Conservation (phyloP, 495 filamentous ascomycete species). For the Chaetomium cochliodes region DNA sequence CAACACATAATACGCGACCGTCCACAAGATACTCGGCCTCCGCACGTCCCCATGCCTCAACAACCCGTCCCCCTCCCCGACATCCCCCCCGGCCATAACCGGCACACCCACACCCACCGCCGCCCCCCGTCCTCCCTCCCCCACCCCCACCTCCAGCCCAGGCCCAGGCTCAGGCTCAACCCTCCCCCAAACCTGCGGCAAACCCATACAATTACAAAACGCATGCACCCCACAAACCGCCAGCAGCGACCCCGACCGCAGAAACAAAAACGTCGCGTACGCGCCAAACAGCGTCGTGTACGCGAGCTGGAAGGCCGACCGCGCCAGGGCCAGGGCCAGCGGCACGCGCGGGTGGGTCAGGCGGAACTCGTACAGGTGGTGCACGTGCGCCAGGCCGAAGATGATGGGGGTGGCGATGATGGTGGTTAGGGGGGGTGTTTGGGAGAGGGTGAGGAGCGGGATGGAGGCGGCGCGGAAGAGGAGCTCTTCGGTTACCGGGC, state of each 20-base stretch:
- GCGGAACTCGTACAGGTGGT: conserved; percentile 94
- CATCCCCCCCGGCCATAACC: conserved; percentile 16
- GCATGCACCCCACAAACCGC: conserved; percentile 73
- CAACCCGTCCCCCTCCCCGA: conserved; percentile 6
- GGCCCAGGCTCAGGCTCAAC: conserved; percentile 48
- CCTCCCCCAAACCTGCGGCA: conserved; percentile 83
- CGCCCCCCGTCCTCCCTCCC: too few species aligned
- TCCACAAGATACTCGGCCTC: conserved; percentile 55
- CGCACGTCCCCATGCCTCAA: background rate
- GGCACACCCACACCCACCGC: background rate
- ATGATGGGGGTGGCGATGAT: conserved; percentile 82
- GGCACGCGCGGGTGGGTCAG: conserved; percentile 73
- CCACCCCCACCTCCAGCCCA: too few species aligned
- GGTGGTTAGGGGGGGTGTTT: conserved; percentile 55
- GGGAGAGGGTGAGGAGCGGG: conserved; percentile 68
- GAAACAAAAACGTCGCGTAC: conserved; percentile 84
- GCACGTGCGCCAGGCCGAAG: conserved; percentile 92
- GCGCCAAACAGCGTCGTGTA: conserved; percentile 94
- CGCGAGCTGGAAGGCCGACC: conserved; percentile 79
- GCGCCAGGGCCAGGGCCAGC: conserved; percentile 56
- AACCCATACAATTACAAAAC: conserved; percentile 90
- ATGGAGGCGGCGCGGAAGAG: conserved; percentile 86
- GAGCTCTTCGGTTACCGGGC: conserved; percentile 86
- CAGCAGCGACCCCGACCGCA: conserved; percentile 77
- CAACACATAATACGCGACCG: conserved; percentile 71